Evolutionary conservation across 176 grass and related monocot genomes (phyloP).

Genomic region (Triticum dicoccoides): DNA sequence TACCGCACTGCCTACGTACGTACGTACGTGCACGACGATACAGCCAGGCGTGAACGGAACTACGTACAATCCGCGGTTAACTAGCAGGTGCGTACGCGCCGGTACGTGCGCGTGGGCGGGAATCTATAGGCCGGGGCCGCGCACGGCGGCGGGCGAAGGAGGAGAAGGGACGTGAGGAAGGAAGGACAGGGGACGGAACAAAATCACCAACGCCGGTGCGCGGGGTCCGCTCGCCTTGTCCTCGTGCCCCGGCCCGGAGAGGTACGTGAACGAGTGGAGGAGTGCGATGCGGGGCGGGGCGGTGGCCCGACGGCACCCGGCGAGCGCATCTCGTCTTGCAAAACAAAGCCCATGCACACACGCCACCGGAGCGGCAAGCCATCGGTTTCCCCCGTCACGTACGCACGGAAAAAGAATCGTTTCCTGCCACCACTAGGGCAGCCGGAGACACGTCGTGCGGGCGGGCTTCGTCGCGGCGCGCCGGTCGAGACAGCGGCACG

Average conservation of each 20-base stretch:
- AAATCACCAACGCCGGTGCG: neutral
- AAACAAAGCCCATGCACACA: no score
- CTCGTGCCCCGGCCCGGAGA: neutral
- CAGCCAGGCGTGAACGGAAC: neutral
- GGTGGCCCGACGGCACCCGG: no score
- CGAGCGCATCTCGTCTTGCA: no score
- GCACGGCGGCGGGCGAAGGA: neutral
- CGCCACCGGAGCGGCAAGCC: neutral
- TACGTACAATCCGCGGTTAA: neutral
- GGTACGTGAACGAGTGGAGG: neutral
- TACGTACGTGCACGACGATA: neutral
- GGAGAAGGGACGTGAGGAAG: neutral
- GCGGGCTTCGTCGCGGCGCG: conserved; percentile 14
- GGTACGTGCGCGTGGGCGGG: neutral
- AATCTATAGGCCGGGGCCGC: neutral
- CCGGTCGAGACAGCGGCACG: neutral
- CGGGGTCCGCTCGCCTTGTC: neutral
- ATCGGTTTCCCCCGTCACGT: neutral
- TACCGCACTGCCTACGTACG: neutral
- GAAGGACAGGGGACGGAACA: neutral
- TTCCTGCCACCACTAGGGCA: neutral
- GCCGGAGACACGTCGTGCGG: neutral
- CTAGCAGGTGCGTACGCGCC: neutral
- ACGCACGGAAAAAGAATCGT: neutral
- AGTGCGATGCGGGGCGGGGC: no score